A percentile compares a stretch with the other conserved stretches of the same genome.
Conservation (phyloP, 148 eudicot species). For the Spergularia bocconei region DNA sequence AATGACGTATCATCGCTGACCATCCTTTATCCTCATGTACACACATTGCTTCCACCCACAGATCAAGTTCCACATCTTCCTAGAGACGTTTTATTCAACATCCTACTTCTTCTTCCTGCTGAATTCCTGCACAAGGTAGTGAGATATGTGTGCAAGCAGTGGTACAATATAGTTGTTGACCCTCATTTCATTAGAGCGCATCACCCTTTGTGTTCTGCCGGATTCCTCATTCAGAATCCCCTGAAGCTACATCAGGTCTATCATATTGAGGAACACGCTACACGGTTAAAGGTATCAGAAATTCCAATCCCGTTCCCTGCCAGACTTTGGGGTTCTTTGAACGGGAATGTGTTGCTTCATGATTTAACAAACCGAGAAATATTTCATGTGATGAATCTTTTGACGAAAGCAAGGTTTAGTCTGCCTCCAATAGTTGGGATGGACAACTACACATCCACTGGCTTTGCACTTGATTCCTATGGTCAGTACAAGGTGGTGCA, state of each 20-base stretch:
- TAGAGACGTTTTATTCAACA: constrained; percentile 6
- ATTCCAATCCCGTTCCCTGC: constrained; percentile 9
- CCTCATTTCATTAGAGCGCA: constrained; percentile 8
- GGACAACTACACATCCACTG: no score
- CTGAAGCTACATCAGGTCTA: no score
- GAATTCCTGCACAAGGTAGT: constrained; percentile 8
- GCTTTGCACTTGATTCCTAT: background rate
- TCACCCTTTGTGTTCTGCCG: background rate
- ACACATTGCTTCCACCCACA: constrained; percentile 5
- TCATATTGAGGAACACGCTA: no score
- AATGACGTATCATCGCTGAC: no score
- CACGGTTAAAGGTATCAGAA: background rate
- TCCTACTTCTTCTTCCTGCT: constrained; percentile 9
- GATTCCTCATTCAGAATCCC: constrained; percentile 8
- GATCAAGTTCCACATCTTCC: background rate
- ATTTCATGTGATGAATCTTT: constrained; percentile 11
- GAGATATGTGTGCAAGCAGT: constrained; percentile 18
- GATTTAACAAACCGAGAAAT: background rate
- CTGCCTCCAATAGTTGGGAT: constrained; percentile 1
- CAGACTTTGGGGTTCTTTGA: constrained; percentile 12
- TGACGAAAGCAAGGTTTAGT: constrained; percentile 12
- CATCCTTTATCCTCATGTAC: background rate
- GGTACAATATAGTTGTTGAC: background rate
- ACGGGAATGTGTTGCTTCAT: constrained; percentile 14
- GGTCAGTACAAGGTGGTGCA: constrained; percentile 3